Evolutionary conservation across 176 grass and related monocot genomes (phyloP), one percentile per base, ranked within the genome.

Genomic region (Phyllostachys edulis): DNA sequence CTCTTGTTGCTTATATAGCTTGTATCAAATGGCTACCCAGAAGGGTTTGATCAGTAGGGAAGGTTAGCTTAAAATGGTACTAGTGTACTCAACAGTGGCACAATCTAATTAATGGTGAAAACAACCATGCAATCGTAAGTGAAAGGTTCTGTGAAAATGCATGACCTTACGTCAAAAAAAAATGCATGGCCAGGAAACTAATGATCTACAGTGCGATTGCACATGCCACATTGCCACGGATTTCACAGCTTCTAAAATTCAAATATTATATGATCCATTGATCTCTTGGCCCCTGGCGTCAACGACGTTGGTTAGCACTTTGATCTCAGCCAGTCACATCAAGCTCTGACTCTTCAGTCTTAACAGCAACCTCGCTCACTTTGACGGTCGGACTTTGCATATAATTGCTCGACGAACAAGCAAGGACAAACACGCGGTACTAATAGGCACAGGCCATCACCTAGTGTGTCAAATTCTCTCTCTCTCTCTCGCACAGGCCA

Each of bases 311-410:
- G 49, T 63, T 83, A 38, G n/a, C 63, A 6, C 51, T 36, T 40
- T 13, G 17, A 78, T 32, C 38, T 69, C 18, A 49, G 44, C 36
- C 24, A 24, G 67, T 84, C 74, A 41, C 73, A 23, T 83, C 86
- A 72, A 26, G 73, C 10, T 67, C 49, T 79, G 75, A 68, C 60
- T 74, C 36, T 44, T 1, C n/a, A 50, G 57, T 20, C 38, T 60
- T 24, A 71, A 12, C 63, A 69, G 32, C 23, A 61, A 39, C n/a
- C 13, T 86, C 41, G 40, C 38, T 46, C 71, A 18, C 71, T 21
- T 59, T 69, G 10, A 62, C 64, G 16, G 9, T n/a, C 21, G 4
- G 57, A 41, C 32, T 21, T 59, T 14, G 20, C 51, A 0, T 51
- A 67, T 59, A 47, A 69, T 42, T 61, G 29, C 29, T 21, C 39